Conservation (phyloP, 2,329 filamentous ascomycete species). For the Metarhizium rileyi region DNA sequence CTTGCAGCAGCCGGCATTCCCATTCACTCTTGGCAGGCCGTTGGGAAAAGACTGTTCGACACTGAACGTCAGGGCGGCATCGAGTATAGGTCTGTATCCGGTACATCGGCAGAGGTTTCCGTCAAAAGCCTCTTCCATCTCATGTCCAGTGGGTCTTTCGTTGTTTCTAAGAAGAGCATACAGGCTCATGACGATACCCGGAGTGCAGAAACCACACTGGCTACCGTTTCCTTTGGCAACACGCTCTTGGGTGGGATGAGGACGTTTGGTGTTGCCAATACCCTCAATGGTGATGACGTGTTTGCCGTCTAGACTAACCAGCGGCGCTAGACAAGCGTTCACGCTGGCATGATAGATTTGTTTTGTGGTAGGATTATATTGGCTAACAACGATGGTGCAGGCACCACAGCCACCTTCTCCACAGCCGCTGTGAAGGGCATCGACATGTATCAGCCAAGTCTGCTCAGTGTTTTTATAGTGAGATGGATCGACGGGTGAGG, state of each 20-base stretch:
- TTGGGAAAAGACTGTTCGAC: constrained; percentile 30
- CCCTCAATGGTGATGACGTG: constrained; percentile 97
- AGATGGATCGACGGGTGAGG: not conserved
- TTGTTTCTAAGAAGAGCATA: constrained; percentile 90
- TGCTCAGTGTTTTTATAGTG: not conserved
- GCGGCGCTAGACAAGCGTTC: constrained; percentile 87
- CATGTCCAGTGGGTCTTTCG: constrained; percentile 63
- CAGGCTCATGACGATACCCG: constrained; percentile 94
- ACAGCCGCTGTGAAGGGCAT: constrained; percentile 51
- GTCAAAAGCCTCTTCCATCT: constrained; percentile 93
- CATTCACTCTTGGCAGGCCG: constrained; percentile 8
- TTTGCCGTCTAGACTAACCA: constrained; percentile 91
- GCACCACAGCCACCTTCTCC: constrained; percentile 94
- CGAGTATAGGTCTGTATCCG: constrained; percentile 86
- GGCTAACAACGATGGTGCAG: constrained; percentile 89
- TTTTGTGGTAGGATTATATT: constrained; percentile 86
- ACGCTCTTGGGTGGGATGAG: constrained; percentile 83
- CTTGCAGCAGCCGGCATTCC: constrained; percentile 3
- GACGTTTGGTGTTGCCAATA: constrained; percentile 77
- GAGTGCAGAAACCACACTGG: constrained; percentile 91
- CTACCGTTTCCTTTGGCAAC: constrained; percentile 87
- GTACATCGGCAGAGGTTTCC: constrained; percentile 95
- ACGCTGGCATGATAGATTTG: constrained; percentile 93
- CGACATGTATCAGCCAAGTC: not conserved
- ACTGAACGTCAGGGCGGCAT: constrained; percentile 86